Percentiles rank a stretch among this genome's conserved stretches.
Conservation (phyloP, 83 land plant species). For the Picea abies region DNA sequence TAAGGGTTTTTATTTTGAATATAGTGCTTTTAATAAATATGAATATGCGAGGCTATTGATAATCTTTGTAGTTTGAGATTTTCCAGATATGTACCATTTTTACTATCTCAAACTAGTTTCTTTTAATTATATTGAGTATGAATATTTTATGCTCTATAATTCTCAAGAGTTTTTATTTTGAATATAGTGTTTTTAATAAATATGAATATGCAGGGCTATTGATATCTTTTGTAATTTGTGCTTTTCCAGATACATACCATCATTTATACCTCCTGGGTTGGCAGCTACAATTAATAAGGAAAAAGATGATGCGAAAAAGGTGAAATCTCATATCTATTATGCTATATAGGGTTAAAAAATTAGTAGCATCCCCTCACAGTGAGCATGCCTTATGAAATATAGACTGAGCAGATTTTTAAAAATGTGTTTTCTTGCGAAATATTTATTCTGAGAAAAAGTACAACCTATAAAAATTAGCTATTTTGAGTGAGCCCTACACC, state of each 20-base stretch:
- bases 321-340: conserved; percentile 7
- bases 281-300: conserved; percentile 62
- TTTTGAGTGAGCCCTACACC: too few species aligned
- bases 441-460: too few species aligned
- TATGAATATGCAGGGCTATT: not conserved
- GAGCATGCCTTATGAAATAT: too few species aligned
- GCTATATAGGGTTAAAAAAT: too few species aligned
- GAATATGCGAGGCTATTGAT: not conserved
- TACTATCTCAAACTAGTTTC: not conserved
- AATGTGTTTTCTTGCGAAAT: too few species aligned
- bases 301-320: conserved; percentile 90
- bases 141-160: not conserved
- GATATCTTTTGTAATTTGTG: not conserved
- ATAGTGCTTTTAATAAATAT: not conserved
- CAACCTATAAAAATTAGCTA: too few species aligned
- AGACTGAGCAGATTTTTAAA: too few species aligned
- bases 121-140: not conserved
- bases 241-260: conserved; percentile 90
- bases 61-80: conserved; percentile 4
- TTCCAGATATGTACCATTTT: conserved; percentile 76
- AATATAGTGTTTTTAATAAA: not conserved
- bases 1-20: not conserved
- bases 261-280: conserved; percentile 92
- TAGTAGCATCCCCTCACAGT: too few species aligned
- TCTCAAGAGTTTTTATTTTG: not conserved